Conservation (phyloP, 1,284 basidiomycete species). For the Trametes polyzona region DNA sequence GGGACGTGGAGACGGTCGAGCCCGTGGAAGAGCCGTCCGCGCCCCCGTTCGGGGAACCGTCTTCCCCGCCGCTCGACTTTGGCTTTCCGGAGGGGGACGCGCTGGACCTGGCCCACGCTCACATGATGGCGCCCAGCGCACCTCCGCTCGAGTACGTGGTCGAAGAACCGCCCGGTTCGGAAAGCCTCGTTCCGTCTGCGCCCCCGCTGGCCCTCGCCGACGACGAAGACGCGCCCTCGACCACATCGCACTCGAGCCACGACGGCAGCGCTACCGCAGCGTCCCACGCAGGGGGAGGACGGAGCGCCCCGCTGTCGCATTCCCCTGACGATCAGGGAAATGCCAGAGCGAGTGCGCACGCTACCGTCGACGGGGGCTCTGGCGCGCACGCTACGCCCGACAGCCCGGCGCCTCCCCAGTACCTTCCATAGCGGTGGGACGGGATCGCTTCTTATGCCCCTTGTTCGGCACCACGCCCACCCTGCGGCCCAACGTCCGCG, state of each 20-base stretch:
- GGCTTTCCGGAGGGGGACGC: not conserved
- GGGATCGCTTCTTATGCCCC: not conserved
- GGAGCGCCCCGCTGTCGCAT: constrained; percentile 4
- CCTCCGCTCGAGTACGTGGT: constrained; percentile 19
- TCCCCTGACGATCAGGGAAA: constrained; percentile 14
- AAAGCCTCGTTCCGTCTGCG: constrained; percentile 15
- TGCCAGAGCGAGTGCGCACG: constrained; percentile 2
- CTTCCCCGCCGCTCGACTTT: constrained; percentile 18
- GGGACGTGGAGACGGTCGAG: constrained; percentile 30
- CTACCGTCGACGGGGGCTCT: not conserved
- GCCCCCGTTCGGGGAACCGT: constrained; percentile 27
- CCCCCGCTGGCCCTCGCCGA: constrained; percentile 9
- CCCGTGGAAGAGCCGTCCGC: constrained; percentile 31
- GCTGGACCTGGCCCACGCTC: not conserved
- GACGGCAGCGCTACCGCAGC: not conserved
- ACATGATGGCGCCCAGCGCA: constrained; percentile 19
- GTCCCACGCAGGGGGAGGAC: not conserved
- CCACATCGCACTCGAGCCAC: not conserved
- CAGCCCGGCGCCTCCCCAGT: constrained; percentile 15
- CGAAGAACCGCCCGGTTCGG: not conserved
- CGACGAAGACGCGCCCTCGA: not conserved
- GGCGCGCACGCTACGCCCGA: not conserved
- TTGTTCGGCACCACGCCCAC: too few species aligned
- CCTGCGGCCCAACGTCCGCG: not conserved
- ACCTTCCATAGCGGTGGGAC: constrained; percentile 17